Evolutionary conservation across 306 rosid species (phyloP).

Genomic region (Prosopis cineraria): DNA sequence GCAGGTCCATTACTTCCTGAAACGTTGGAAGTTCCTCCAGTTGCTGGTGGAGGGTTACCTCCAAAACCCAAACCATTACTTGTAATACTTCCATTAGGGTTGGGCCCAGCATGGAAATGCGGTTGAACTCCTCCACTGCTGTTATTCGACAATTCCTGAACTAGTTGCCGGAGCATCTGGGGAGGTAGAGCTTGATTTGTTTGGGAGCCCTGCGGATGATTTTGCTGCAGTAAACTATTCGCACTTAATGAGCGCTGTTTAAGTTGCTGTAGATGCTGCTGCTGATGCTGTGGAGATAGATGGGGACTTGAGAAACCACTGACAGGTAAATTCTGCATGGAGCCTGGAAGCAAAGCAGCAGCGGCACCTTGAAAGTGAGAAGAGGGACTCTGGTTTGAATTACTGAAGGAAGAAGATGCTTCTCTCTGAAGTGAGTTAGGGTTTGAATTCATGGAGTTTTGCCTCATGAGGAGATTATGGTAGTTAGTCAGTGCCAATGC

Average conservation of each 20-base stretch:
- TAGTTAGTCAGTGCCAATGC: slow-evolving; percentile 70
- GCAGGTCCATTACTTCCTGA: slow-evolving; percentile 59
- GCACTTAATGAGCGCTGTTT: slow-evolving; percentile 64
- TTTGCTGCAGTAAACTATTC: slow-evolving; percentile 61
- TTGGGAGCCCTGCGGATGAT: slow-evolving; percentile 58
- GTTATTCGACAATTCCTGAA: slow-evolving; percentile 69
- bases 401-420: slow-evolving; percentile 73
- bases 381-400: slow-evolving; percentile 66
- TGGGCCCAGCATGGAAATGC: slow-evolving; percentile 61
- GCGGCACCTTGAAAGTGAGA: slow-evolving; percentile 63
- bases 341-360: slow-evolving; percentile 59
- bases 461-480: slow-evolving; percentile 82
- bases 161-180: slow-evolving; percentile 79
- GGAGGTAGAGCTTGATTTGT: slow-evolving; percentile 71
- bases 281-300: slow-evolving; percentile 57
- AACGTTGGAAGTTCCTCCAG: slow-evolving; percentile 48
- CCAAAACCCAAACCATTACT: slow-evolving; percentile 63
- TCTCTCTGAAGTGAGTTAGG: slow-evolving; percentile 74
- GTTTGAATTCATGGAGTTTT: slow-evolving; percentile 76
- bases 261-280: slow-evolving; percentile 47
- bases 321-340: slow-evolving; percentile 64
- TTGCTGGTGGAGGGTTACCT: slow-evolving; percentile 46
- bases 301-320: slow-evolving; percentile 70
- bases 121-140: slow-evolving; percentile 55
- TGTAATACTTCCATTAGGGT: slow-evolving; percentile 50